These are phyloP conservation scores for Striga asiatica DNA, from an alignment of 257 asterid species.

Conservation along the genomic window DNA sequence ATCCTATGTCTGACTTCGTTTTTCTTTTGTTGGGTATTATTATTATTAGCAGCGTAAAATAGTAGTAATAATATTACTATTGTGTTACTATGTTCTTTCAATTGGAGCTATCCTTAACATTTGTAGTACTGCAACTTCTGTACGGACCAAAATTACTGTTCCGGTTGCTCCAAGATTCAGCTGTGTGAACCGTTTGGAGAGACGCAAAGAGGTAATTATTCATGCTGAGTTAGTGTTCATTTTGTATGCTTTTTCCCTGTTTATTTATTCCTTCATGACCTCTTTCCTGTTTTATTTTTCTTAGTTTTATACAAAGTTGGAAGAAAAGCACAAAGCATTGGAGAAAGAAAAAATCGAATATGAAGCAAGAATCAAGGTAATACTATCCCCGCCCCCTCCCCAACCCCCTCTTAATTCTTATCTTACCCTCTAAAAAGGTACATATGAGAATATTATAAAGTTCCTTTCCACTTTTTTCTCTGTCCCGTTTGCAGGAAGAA, in stretches of 20 bases:
- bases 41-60: background rate
- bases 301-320: conserved; percentile 83
- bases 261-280: background rate
- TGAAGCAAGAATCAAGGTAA: conserved; percentile 84
- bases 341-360: conserved; percentile 81
- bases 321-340: conserved; percentile 90
- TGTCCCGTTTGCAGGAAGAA: conserved; percentile 58
- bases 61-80: too few relatives aligned
- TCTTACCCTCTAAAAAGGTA: background rate
- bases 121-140: conserved; percentile 74
- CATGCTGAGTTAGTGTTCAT: conserved; percentile 2
- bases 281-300: background rate
- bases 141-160: conserved; percentile 71
- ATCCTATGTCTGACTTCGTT: conserved; percentile 28
- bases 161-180: conserved; percentile 77
- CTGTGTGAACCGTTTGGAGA: conserved; percentile 54
- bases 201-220: conserved; percentile 75
- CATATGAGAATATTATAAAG: background rate
- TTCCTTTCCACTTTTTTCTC: background rate
- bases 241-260: background rate
- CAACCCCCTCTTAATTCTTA: background rate
- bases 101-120: conserved; percentile 23
- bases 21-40: background rate
- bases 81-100: conserved; percentile 11
- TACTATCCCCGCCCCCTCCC: background rate